Evolutionary conservation across 1,139 yeast genomes (phyloP).

Genomic region (Pichia sp.): DNA sequence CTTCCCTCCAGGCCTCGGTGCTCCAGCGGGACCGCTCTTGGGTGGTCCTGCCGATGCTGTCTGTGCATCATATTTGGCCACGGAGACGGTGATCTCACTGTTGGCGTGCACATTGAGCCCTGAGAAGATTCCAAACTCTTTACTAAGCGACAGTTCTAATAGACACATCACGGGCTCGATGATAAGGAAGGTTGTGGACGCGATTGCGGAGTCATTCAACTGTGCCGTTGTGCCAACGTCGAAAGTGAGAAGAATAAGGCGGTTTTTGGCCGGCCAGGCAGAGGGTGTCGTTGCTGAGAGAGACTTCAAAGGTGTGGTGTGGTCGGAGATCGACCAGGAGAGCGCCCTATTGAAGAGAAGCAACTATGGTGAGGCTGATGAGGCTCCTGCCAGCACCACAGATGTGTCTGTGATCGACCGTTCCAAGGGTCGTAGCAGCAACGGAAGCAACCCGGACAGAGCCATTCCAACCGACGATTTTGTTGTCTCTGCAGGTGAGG

Average conservation of each 20-base stretch:
- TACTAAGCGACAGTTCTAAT: slow-evolving; percentile 6
- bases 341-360: slow-evolving; percentile 48
- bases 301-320: slow-evolving; percentile 87
- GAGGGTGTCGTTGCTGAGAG: slow-evolving; percentile 87
- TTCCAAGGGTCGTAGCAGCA: slow-evolving; percentile 29
- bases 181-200: slow-evolving; percentile 73
- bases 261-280: slow-evolving; percentile 94
- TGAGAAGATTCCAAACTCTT: slow-evolving; percentile 55
- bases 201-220: slow-evolving; percentile 73
- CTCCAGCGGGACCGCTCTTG: slow-evolving; percentile 70
- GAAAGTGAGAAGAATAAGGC: slow-evolving; percentile 81
- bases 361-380: slow-evolving; percentile 10
- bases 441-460: slow-evolving; percentile 35
- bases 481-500: slow-evolving; percentile 74
- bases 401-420: slow-evolving; percentile 40
- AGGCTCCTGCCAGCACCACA: slow-evolving; percentile 30
- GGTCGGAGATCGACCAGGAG: slow-evolving; percentile 86
- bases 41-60: slow-evolving; percentile 87
- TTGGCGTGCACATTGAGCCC: slow-evolving; percentile 73
- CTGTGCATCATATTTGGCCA: slow-evolving; percentile 85
- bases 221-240: slow-evolving; percentile 90
- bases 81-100: slow-evolving; percentile 72
- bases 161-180: slow-evolving; percentile 54
- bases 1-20: slow-evolving; percentile 52
- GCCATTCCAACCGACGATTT: slow-evolving; percentile 79